Base-by-base conservation (phyloP, 1,139 yeast genomes). In the Scheffersomyces segobiensis region DNA sequence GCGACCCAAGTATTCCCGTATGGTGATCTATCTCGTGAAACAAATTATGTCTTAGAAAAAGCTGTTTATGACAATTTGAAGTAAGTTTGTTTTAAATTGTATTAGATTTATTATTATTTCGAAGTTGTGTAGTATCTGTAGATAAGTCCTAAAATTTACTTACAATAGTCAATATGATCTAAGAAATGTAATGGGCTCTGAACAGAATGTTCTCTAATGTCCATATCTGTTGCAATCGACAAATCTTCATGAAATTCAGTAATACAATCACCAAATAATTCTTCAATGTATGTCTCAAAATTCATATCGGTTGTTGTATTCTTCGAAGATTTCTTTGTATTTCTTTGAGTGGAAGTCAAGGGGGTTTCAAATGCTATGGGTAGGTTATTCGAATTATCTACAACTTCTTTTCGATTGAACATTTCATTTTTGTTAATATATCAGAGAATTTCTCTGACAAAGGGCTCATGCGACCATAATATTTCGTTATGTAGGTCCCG, bases 1-100 rank as follows among this genome's bases (percentile, higher is more conserved):
- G 82, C 73, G 19, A 65, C 76, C n/a, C 83, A 79, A 59, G 60
- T 79, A 5, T 68, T 78, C 54, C 84, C 84, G 0, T 67, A 61
- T 22, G 52, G 63, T 57, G 69, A 67, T 48, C 21, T 17, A 10
- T n/a, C 55, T 5, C 46, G 61, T 4, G 48, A 56, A 3, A 48
- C 42, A n/a, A 56, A 51, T 12, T 57, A 57, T 53, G 19, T 53
- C 32, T 60, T 62, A 52, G 68, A 65, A 46, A 50, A 52, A 7
- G 54, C 55, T 2, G 61, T 64, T 1, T 64, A 64, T 55, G 60
- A 57, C n/a, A 48, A 48, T 48, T 48, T 48, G 19, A 48, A 48
- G 26, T 48, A 48, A 18, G 6, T 48, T 20, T 6, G 24, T 20
- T 19, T 32, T 48, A 48, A 12, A 12, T 18, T 18, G 19, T 48